Base-by-base conservation (phyloP, 2,329 filamentous ascomycete genomes). In the Alternaria sp. region DNA sequence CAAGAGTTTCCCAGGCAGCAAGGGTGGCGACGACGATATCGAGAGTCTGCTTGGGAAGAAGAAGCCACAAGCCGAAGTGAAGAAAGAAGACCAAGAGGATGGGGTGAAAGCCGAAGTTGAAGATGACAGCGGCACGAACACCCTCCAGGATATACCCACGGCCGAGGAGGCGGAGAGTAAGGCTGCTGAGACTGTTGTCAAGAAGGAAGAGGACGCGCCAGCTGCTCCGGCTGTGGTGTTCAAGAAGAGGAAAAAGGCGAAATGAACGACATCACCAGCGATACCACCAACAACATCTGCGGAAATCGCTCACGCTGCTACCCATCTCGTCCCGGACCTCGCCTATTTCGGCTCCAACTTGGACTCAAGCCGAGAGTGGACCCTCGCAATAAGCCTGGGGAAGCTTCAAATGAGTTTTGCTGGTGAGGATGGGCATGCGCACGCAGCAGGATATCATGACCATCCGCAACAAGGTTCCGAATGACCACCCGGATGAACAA, bases 191-290 rank as follows among this genome's bases (percentile, higher is more conserved):
- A 50, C 55, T 15, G 25, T 52, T 7, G 46, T 69, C 9, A 74
- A 73, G 51, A 63, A 69, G 21, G 76, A 70, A n/a, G 70, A 73
- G 28, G 68, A 68, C 17, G 63, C 62, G 4, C 62, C 69, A 6
- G 70, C 70, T 40, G 68, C 67, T 49, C 76, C 76, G 7, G 83
- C 86, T 3, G 85, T 93, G 3, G 83, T 93, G 4, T 96, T 95
- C 80, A 95, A 94, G 81, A 94, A 93, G 82, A 84, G 92, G 57
- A 95, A 93, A 74, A 95, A 88, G 13, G 82, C 87, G 85, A 54
- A 83, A 61, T 77, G 72, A 77, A 52, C 23, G 17, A 4, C 26
- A 11, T 6, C 1, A 30, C 23, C 10, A 11, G 13, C 6, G 6
- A 12, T 6, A 46, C 25, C 12, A 43, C 7, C 21, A 3, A 8